Percentiles rank a stretch among this genome's conserved stretches.
These are phyloP conservation scores for Wickerhamiella spandovensis DNA, from an alignment of 805 yeast genomes.

Conservation along the genomic window DNA sequence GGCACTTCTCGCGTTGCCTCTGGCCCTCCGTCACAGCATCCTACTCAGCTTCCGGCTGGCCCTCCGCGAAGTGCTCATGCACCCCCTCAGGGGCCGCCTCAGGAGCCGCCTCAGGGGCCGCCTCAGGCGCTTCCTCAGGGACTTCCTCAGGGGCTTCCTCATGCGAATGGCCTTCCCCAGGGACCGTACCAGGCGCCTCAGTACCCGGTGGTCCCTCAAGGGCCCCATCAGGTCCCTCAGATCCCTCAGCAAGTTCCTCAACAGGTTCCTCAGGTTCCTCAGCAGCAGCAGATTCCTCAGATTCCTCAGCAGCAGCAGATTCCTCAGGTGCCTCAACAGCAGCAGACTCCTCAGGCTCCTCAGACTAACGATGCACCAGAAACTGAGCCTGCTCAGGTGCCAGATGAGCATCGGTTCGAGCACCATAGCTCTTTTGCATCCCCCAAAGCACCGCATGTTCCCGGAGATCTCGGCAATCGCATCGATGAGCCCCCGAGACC, in stretches of 20 bases:
- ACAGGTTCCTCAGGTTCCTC: conserved; percentile 1
- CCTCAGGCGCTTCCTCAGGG: conserved; percentile 4
- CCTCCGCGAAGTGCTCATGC: not conserved
- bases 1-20: not conserved
- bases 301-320: not conserved
- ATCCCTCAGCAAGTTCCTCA: not conserved
- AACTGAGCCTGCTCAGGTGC: not conserved
- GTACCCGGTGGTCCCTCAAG: not conserved
- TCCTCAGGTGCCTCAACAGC: not conserved
- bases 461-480: not conserved
- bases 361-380: not conserved
- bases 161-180: not conserved
- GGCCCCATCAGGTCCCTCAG: not conserved
- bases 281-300: not conserved
- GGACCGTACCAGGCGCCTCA: not conserved
- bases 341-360: conserved; percentile 1
- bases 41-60: not conserved
- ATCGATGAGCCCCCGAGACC: not conserved
- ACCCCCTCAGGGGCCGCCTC: not conserved
- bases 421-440: not conserved
- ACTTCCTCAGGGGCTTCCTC: conserved; percentile 4
- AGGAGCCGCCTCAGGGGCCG: not conserved
- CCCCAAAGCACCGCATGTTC: not conserved
- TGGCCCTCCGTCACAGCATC: not conserved
- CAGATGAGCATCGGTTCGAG: not conserved